A percentile compares a stretch with the other conserved stretches of the same genome.
Evolutionary conservation across 2,329 filamentous ascomycete species (phyloP).

Genomic region (Botrytis pseudocinerea): DNA sequence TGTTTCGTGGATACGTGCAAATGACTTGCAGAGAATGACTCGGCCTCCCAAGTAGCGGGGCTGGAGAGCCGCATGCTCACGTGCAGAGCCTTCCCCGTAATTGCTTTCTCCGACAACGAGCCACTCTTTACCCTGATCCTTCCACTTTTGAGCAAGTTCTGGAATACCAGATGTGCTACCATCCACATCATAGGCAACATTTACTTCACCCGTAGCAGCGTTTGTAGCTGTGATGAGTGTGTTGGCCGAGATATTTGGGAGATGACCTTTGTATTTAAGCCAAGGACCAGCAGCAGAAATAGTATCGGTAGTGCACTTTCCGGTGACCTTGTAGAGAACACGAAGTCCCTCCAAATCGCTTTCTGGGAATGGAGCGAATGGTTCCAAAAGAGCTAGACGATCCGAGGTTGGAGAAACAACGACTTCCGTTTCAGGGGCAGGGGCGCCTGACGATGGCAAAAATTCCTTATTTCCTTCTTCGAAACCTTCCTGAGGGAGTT

Average conservation of each 20-base stretch:
- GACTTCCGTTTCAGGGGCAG: slow-evolving; percentile 70
- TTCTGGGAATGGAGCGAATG: slow-evolving; percentile 80
- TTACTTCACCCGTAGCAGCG: slow-evolving; percentile 88
- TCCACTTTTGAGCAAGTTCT: slow-evolving; percentile 83
- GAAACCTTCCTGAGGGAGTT: slow-evolving; percentile 65
- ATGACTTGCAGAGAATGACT: slow-evolving; percentile 81
- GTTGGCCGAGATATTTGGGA: slow-evolving; percentile 97
- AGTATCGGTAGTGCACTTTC: slow-evolving; percentile 98
- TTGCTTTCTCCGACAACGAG: slow-evolving; percentile 97
- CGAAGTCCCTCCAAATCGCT: slow-evolving; percentile 74
- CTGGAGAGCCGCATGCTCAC: slow-evolving; percentile 87
- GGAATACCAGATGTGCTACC: slow-evolving; percentile 77
- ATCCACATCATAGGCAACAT: slow-evolving; percentile 84
- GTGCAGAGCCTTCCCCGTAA: slow-evolving; percentile 87
- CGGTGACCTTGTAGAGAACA: slow-evolving; percentile 93
- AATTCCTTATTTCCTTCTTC: slow-evolving; percentile 75
- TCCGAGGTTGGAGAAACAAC: slow-evolving; percentile 84
- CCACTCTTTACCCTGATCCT: slow-evolving; percentile 73
- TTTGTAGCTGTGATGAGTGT: slow-evolving; percentile 95
- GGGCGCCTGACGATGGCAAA: slow-evolving; percentile 68
- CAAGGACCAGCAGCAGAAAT: slow-evolving; percentile 96
- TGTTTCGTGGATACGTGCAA: slow-evolving; percentile 91
- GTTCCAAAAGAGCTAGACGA: slow-evolving; percentile 86
- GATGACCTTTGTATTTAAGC: slow-evolving; percentile 99
- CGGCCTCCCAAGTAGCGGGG: slow-evolving; percentile 86